Percentiles rank a stretch among this genome's conserved stretches.
Evolutionary conservation across 2,329 filamentous ascomycete species (phyloP).

Genomic region (Venturia carpophila): DNA sequence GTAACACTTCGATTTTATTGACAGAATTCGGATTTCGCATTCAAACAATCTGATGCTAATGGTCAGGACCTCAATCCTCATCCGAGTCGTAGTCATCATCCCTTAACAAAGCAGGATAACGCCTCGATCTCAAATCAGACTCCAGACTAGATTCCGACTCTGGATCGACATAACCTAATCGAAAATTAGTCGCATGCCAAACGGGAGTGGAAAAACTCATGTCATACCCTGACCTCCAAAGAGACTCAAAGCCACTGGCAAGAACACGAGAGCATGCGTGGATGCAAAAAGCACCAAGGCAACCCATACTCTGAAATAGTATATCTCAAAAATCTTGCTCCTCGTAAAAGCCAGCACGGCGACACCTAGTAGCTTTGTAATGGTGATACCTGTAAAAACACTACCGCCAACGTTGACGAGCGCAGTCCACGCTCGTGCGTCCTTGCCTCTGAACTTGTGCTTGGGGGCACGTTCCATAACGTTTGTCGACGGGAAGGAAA

Average conservation of each 20-base stretch:
- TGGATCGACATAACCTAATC: slow-evolving; percentile 68
- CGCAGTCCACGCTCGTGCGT: slow-evolving; percentile 85
- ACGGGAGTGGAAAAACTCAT: not conserved
- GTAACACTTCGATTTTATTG: too few relatives aligned
- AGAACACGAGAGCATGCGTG: slow-evolving; percentile 78
- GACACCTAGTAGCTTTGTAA: slow-evolving; percentile 91
- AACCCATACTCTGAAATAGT: slow-evolving; percentile 97
- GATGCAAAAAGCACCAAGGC: slow-evolving; percentile 85
- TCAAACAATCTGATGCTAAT: not conserved
- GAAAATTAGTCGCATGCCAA: slow-evolving; percentile 18
- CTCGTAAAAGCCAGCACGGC: slow-evolving; percentile 87
- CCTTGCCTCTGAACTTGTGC: slow-evolving; percentile 65
- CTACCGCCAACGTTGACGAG: slow-evolving; percentile 90
- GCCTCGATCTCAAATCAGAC: slow-evolving; percentile 72
- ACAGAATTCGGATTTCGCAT: not conserved
- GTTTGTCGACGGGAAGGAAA: slow-evolving; percentile 79
- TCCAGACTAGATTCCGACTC: slow-evolving; percentile 83
- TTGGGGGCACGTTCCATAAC: slow-evolving; percentile 71
- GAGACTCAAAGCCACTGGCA: slow-evolving; percentile 82
- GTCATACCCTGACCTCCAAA: slow-evolving; percentile 66
- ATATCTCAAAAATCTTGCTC: slow-evolving; percentile 98
- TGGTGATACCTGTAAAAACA: slow-evolving; percentile 91
- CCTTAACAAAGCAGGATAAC: slow-evolving; percentile 68
- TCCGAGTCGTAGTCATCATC: slow-evolving; percentile 74
- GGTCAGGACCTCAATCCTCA: slow-evolving; percentile 34